Conservation (phyloP, 495 filamentous ascomycete species). For the Hypoxylon fragiforme region DNA sequence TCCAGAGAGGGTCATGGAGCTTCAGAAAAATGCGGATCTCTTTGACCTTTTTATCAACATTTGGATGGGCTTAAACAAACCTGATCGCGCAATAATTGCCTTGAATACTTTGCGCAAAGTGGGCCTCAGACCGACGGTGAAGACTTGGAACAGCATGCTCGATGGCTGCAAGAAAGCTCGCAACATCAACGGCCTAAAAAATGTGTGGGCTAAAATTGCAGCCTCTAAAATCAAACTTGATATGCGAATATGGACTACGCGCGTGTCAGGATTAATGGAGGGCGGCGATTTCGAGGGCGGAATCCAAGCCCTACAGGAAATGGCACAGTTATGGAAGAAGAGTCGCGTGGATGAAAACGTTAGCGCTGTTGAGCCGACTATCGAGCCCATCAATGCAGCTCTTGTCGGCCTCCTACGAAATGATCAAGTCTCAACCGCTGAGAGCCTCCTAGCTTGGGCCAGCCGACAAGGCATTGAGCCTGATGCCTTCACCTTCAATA, state of each 20-base stretch:
- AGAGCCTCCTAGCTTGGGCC: slow-evolving; percentile 62
- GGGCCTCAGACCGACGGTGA: slow-evolving; percentile 54
- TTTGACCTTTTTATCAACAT: slow-evolving; percentile 60
- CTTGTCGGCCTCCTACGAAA: slow-evolving; percentile 48
- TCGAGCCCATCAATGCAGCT: slow-evolving; percentile 65
- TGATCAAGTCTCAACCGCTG: slow-evolving; percentile 39
- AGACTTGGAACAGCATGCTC: slow-evolving; percentile 67
- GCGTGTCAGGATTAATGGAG: slow-evolving; percentile 62
- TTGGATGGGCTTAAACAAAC: slow-evolving; percentile 53
- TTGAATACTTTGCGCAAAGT: slow-evolving; percentile 61
- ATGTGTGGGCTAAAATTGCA: slow-evolving; percentile 62
- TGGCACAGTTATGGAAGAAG: slow-evolving; percentile 57
- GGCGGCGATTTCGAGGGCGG: slow-evolving; percentile 50
- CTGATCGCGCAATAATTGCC: slow-evolving; percentile 55
- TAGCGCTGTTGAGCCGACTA: slow-evolving; percentile 57
- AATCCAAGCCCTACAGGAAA: slow-evolving; percentile 61
- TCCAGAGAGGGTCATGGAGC: slow-evolving; percentile 25
- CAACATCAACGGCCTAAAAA: slow-evolving; percentile 55
- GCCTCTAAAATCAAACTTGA: slow-evolving; percentile 58
- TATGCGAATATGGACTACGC: slow-evolving; percentile 59
- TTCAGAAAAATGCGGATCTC: slow-evolving; percentile 38
- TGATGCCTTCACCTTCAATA: slow-evolving; percentile 70
- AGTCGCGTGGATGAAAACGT: slow-evolving; percentile 33
- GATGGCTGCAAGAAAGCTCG: slow-evolving; percentile 54
- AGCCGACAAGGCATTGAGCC: slow-evolving; percentile 57